These are phyloP conservation scores for Venturia pyrina DNA, from an alignment of 2,329 filamentous ascomycete species.

Conservation along the genomic window DNA sequence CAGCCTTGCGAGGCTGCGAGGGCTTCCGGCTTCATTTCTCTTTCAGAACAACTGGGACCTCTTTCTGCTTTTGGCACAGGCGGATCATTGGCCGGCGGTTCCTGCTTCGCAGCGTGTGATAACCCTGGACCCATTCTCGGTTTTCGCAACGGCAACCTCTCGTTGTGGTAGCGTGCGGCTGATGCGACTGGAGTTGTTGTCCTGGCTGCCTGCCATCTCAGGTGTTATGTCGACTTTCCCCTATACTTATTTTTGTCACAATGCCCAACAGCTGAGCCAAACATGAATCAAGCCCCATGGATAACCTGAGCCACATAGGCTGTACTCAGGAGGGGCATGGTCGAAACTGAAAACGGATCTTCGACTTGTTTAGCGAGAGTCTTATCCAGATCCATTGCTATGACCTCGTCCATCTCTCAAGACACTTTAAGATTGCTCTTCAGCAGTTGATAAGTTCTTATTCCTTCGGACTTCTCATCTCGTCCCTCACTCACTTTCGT, in stretches of 20 bases:
- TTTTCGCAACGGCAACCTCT: too few species aligned
- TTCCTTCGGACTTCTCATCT: neutral
- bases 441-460: neutral
- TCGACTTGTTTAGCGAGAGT: neutral
- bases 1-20: neutral
- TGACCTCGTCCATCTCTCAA: neutral
- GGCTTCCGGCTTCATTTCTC: neutral
- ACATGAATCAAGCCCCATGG: neutral
- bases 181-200: neutral
- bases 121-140: too few species aligned
- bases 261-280: neutral
- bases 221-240: neutral
- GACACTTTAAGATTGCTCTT: neutral
- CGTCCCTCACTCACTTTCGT: neutral
- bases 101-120: too few species aligned
- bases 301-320: neutral
- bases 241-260: constrained; percentile 1
- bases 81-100: neutral
- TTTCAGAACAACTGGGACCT: neutral
- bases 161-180: neutral
- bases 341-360: neutral
- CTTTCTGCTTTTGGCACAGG: neutral
- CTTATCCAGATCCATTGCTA: neutral
- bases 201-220: neutral
- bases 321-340: neutral